Evolutionary conservation across 306 rosid species (phyloP).

Genomic region (Acacia acuminata): DNA sequence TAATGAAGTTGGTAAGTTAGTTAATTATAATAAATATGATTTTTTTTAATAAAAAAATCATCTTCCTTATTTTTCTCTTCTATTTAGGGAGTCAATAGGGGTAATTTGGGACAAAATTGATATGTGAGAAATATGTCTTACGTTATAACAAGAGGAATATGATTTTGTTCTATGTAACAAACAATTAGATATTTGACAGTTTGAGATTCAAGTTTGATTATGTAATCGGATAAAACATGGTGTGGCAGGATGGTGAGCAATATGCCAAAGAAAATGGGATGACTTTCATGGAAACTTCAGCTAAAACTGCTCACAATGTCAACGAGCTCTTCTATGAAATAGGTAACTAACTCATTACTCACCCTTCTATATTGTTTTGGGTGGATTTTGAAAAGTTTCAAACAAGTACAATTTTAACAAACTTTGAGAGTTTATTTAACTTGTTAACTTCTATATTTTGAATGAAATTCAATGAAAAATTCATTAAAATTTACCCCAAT

Average conservation of each 20-base stretch:
- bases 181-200: not conserved
- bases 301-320: constrained; percentile 85
- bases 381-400: not conserved
- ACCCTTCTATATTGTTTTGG: not conserved
- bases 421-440: not conserved
- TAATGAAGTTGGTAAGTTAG: too few relatives aligned
- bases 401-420: too few relatives aligned
- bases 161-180: not conserved
- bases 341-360: constrained; percentile 50
- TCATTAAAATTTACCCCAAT: too few relatives aligned
- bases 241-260: constrained; percentile 69
- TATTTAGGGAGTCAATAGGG: too few relatives aligned
- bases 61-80: too few relatives aligned
- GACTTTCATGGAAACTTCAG: constrained; percentile 83
- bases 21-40: too few relatives aligned
- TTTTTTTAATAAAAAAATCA: too few relatives aligned
- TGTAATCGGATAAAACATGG: not conserved
- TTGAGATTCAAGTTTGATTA: not conserved
- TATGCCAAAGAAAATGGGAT: constrained; percentile 77
- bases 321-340: constrained; percentile 89
- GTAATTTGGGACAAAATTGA: too few relatives aligned
- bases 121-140: too few relatives aligned
- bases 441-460: too few relatives aligned
- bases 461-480: not conserved
- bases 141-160: not conserved